phyloP scores from a whole-genome alignment of 768 basidiomycete genomes.

The Suillus cothurnatus region DNA sequence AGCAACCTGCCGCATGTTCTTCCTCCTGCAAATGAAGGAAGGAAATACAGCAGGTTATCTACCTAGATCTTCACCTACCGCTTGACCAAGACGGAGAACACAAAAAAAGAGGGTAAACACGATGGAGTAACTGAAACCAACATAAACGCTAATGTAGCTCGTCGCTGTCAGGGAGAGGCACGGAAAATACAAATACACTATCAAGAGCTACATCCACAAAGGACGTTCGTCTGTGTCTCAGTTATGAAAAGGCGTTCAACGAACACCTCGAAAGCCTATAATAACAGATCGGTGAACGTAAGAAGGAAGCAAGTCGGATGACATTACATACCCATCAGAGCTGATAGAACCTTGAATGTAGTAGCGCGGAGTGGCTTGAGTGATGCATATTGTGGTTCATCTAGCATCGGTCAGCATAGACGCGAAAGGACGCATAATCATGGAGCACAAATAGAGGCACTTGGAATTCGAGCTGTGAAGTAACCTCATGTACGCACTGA shows the following conservation, averaged over 20 bases:
- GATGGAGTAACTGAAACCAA: slow-evolving; percentile 4
- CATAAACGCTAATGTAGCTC: not conserved
- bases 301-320: not conserved
- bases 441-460: not conserved
- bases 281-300: not conserved
- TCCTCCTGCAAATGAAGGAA: not conserved
- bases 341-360: not conserved
- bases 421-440: not conserved
- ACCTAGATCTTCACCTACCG: slow-evolving; percentile 2
- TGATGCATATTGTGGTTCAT: not conserved
- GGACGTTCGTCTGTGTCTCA: not conserved
- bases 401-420: not conserved
- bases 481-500: not conserved
- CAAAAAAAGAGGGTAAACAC: slow-evolving; percentile 2
- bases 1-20: slow-evolving; percentile 21
- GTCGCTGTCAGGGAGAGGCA: not conserved
- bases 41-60: no score
- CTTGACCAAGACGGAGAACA: slow-evolving; percentile 5
- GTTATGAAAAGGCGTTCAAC: not conserved
- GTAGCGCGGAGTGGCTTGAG: not conserved
- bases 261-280: not conserved
- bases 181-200: not conserved
- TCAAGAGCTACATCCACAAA: not conserved
- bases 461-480: not conserved
- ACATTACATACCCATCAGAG: not conserved